Percentiles rank a stretch among this genome's conserved stretches.
Conservation (phyloP, 225 moss, liverwort and hornwort genomes). For the Thuidium tamariscinum region DNA sequence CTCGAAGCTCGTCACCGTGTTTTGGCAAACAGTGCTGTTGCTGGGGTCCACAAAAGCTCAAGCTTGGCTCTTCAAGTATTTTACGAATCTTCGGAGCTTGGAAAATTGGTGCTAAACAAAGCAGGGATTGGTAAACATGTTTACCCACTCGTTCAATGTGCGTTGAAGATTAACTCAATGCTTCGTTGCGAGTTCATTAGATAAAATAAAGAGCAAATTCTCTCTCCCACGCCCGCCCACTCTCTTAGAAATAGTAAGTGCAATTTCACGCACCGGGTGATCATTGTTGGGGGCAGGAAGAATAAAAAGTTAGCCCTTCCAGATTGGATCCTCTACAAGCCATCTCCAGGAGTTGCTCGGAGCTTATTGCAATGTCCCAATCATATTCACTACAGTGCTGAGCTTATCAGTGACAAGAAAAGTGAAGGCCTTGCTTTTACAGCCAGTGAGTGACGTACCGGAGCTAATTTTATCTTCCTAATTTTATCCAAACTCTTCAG, state of each 20-base stretch:
- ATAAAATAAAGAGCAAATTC: no score
- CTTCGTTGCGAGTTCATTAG: no score
- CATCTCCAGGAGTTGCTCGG: neutral
- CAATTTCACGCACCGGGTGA: neutral
- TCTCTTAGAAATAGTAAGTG: neutral
- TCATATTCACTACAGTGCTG: no score
- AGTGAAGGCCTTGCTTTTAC: no score
- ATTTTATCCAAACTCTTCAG: neutral
- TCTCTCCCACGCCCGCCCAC: no score
- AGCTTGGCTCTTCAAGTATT: no score
- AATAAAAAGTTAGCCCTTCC: neutral
- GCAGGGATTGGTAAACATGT: neutral
- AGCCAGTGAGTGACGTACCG: neutral
- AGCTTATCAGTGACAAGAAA: neutral
- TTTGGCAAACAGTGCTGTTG: neutral
- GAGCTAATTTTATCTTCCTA: neutral
- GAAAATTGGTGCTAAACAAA: neutral
- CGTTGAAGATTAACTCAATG: neutral
- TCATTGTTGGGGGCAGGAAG: neutral
- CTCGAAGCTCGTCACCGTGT: neutral
- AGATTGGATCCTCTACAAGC: accelerated
- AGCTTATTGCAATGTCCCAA: no score
- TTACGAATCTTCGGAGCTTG: neutral
- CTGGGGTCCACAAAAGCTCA: neutral
- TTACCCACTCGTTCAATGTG: neutral